phyloP scores from a whole-genome alignment of 371 early-diverging fungal genomes.

The Coelomomyces lativittatus region DNA sequence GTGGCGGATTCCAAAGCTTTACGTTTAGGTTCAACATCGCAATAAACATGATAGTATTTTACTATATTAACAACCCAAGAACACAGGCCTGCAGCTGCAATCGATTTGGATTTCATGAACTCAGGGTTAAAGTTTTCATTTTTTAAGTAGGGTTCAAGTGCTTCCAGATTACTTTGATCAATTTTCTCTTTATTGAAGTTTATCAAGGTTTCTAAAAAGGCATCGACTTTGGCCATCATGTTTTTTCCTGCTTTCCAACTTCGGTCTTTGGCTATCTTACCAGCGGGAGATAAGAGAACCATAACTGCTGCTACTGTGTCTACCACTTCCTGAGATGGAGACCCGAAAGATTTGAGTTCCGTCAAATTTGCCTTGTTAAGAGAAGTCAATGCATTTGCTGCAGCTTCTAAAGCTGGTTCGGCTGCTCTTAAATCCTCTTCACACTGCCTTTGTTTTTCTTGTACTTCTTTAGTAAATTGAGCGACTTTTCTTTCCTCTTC shows the following conservation, averaged over 20 bases:
- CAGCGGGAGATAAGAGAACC: slow-evolving; percentile 35
- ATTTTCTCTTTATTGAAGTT: slow-evolving; percentile 44
- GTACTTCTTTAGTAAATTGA: slow-evolving; percentile 31
- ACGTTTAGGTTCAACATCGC: slow-evolving; percentile 45
- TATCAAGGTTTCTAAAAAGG: slow-evolving; percentile 31
- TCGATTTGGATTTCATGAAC: slow-evolving; percentile 34
- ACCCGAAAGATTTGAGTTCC: slow-evolving; percentile 43
- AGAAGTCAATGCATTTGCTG: slow-evolving; percentile 29
- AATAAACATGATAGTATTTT: slow-evolving; percentile 31
- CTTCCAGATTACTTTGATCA: slow-evolving; percentile 30
- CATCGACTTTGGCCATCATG: slow-evolving; percentile 51
- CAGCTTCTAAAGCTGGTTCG: slow-evolving; percentile 44
- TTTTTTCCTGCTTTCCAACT: slow-evolving; percentile 44
- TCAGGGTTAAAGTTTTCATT: slow-evolving; percentile 44
- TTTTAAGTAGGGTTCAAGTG: slow-evolving; percentile 28
- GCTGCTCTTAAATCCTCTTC: slow-evolving; percentile 32
- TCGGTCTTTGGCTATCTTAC: slow-evolving; percentile 43
- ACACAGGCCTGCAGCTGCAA: slow-evolving; percentile 44
- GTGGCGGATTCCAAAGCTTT: slow-evolving; percentile 31
- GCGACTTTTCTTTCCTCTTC: slow-evolving; percentile 42
- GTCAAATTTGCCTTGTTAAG: slow-evolving; percentile 49
- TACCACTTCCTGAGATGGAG: slow-evolving; percentile 35
- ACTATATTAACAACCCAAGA: slow-evolving; percentile 46
- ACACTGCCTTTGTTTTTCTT: slow-evolving; percentile 28
- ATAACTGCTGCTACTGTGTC: slow-evolving; percentile 35